Evolutionary conservation across 177 flowering plant genomes (phyloP), one percentile per base, ranked within the genome.

Genomic region (Vitis hybrid): DNA sequence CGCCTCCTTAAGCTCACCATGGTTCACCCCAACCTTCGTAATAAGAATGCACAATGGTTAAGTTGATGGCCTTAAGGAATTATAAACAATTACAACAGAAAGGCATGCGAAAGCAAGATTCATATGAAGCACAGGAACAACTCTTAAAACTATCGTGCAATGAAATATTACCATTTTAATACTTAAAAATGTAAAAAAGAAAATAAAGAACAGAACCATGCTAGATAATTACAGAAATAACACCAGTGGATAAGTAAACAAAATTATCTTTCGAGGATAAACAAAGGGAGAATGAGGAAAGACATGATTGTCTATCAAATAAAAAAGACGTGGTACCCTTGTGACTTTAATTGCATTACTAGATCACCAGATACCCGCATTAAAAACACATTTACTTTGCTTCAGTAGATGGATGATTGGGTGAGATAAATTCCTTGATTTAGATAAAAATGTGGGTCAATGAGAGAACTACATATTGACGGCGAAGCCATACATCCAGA

Each of bases 1-100:
- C 93, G 92, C 78, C 93, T 81, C 61, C 97, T 74, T 68, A 91
- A 68, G 85, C 97, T 91, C 74, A 91, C 97, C 97, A 91, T 91
- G 31, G 71, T 70, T 72, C 61, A 69, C 51, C 70, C 16, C 39
- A 45, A 63, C 31, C 34, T 73, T 65, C 58, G 68, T 66, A 70
- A 45, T 22, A 49, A 50, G 26, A 79, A 66, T 8, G 50, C 50
- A 76, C 45, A 69, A 50, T 57, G 62, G 60, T 63, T 63, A 20
- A 69, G 75, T 59, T 61, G 56, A 64, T 63, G 64, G 50, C 20
- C 53, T 49, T 61, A 34, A 52, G 19, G 68, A 70, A 34, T 45
- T 59, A 69, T 22, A 48, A 65, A 50, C 10, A 26, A 20, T 59
- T 61, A 66, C 7, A 61, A 69, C n/a, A 6, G 7, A 45, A 1